Base-by-base conservation (phyloP, 805 yeast genomes). In the Sungouiella thailandica region DNA sequence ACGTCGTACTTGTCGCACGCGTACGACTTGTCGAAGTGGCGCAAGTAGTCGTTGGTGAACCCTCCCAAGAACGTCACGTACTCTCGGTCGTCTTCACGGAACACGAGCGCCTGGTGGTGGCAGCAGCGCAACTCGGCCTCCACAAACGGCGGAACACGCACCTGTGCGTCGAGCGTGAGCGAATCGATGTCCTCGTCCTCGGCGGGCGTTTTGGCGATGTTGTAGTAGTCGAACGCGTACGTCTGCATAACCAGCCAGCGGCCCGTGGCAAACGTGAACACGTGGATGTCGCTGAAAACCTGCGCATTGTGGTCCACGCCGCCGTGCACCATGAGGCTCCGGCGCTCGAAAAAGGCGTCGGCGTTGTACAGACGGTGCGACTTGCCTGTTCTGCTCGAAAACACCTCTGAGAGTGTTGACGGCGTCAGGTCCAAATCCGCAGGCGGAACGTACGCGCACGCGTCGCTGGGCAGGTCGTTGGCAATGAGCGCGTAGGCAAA, bases 101-200 rank as follows among this genome's bases (percentile, higher is more conserved):
- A 59, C 28, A 56, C 55, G 24, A 60, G 44, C 5, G 66, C 62
- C 10, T 57, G 53, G 39, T 66, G 71, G 37, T 65, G 70, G 43
- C 70, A 61, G 5, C 64, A 50, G n/a, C 70, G 40, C 13, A 66
- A 45, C 40, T 66, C 72, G 7, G 71, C 71, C 28, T 61, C 68
- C 11, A 55, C 44, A 7, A 61, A 43, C 16, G 47, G 35, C 2
- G 70, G 60, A 8, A 50, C 33, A 4, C 43, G 46, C 10, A 55
- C 47, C 28, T 53, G 58, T 3, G 47, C 46, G 5, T 60, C 60
- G 25, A 49, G 42, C 7, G 47, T 32, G 7, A 53, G 42, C 7
- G 31, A 23, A 1, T 46, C 41, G n/a, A 45, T 34, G 29, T 50
- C 51, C 23, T 60, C 68, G 40, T 62, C 68, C 19, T 52, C 61